Conservation (phyloP, 352 stramenopile genomes). For the Aphanomyces astaci region DNA sequence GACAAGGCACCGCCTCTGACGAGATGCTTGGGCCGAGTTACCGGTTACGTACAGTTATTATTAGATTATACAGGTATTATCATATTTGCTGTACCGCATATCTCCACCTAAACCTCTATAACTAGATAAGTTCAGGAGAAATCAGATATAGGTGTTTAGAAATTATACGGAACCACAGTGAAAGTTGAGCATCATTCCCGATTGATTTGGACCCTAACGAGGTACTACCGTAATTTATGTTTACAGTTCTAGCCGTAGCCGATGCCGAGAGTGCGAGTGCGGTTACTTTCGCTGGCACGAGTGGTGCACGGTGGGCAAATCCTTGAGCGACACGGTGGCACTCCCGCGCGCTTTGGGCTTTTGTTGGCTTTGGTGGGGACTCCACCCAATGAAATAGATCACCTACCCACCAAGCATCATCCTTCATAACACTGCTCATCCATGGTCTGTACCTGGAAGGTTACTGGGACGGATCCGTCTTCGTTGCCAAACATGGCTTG, state of each 20-base stretch:
- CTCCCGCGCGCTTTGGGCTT: constrained; percentile 81
- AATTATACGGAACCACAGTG: too few relatives aligned
- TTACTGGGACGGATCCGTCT: constrained; percentile 87
- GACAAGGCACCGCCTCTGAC: too few relatives aligned
- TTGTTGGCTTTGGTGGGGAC: constrained; percentile 91
- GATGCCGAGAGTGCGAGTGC: neutral
- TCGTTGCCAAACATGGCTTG: constrained; percentile 86
- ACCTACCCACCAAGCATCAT: constrained; percentile 27
- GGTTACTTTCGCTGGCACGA: neutral
- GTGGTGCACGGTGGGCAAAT: constrained; percentile 35
- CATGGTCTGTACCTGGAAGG: constrained; percentile 31
- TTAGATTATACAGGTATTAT: too few relatives aligned
- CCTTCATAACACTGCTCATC: neutral
- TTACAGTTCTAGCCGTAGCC: neutral
- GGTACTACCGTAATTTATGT: too few relatives aligned
- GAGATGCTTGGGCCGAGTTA: too few relatives aligned
- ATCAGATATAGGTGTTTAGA: too few relatives aligned
- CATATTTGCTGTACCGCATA: too few relatives aligned
- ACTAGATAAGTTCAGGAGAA: too few relatives aligned
- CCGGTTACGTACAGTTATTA: too few relatives aligned
- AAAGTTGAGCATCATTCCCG: too few relatives aligned
- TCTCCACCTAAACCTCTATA: too few relatives aligned
- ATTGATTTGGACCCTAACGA: too few relatives aligned
- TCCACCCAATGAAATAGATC: constrained; percentile 98
- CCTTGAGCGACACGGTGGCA: constrained; percentile 67